Conservation (phyloP, 2,329 filamentous ascomycete genomes). For the Ophiosphaerella narmari region DNA sequence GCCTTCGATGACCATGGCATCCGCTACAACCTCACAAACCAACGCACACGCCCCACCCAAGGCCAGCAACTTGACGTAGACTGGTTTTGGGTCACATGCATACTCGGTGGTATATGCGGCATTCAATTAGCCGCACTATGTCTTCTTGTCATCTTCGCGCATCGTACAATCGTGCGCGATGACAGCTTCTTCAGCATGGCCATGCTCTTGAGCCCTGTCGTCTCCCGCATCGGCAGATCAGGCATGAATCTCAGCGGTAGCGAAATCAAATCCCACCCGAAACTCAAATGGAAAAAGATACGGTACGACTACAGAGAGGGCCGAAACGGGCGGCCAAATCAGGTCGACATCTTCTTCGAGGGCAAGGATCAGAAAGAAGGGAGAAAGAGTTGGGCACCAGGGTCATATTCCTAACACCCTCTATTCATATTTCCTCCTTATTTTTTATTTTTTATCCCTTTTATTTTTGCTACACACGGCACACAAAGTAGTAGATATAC, state of each 20-base stretch:
- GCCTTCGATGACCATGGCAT: slow-evolving; percentile 42
- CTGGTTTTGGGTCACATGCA: slow-evolving; percentile 30
- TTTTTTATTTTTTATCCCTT: too few species aligned
- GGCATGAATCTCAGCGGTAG: slow-evolving; percentile 35
- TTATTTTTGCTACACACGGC: too few species aligned
- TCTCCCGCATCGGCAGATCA: slow-evolving; percentile 23
- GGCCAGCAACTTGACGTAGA: slow-evolving; percentile 37
- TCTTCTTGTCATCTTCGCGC: slow-evolving; percentile 27
- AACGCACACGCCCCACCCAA: slow-evolving; percentile 14
- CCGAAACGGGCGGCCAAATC: slow-evolving; percentile 28
- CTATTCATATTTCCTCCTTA: too few species aligned
- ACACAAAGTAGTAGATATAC: too few species aligned
- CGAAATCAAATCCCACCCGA: slow-evolving; percentile 35
- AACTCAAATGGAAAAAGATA: slow-evolving; percentile 33
- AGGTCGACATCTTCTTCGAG: slow-evolving; percentile 34
- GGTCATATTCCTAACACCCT: slow-evolving; percentile 21
- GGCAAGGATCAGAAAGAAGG: slow-evolving; percentile 26
- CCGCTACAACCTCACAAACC: slow-evolving; percentile 20
- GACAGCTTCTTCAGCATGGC: slow-evolving; percentile 39
- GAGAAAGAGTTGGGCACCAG: slow-evolving; percentile 34
- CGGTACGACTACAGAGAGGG: slow-evolving; percentile 38
- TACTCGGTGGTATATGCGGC: slow-evolving; percentile 26
- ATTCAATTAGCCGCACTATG: slow-evolving; percentile 33
- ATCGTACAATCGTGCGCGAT: slow-evolving; percentile 38
- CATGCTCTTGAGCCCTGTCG: slow-evolving; percentile 37